phyloP scores from a whole-genome alignment of 768 basidiomycete genomes.

The Tubosaeta sp. region DNA sequence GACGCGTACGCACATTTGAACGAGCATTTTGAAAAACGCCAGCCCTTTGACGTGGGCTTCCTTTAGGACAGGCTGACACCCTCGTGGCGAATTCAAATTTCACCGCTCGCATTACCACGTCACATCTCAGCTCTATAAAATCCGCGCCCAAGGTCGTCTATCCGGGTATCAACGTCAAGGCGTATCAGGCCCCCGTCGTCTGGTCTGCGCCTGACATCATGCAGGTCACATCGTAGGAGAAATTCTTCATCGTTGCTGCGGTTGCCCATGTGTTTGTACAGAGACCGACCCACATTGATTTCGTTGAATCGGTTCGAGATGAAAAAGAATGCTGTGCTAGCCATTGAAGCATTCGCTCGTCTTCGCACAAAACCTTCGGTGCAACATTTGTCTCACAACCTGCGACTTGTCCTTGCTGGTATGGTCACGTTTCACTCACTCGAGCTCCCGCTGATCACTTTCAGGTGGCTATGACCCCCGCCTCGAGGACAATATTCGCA shows the following conservation, averaged over 20 bases:
- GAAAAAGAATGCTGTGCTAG: slow-evolving; percentile 88
- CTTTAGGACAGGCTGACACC: slow-evolving; percentile 78
- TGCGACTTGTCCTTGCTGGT: slow-evolving; percentile 82
- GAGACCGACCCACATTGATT: slow-evolving; percentile 61
- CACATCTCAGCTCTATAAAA: slow-evolving; percentile 67
- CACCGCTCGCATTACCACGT: slow-evolving; percentile 75
- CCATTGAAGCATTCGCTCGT: slow-evolving; percentile 70
- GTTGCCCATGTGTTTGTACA: slow-evolving; percentile 35
- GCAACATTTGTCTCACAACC: slow-evolving; percentile 23
- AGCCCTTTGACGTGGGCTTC: background rate
- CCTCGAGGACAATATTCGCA: slow-evolving; percentile 76
- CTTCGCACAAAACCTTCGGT: slow-evolving; percentile 34
- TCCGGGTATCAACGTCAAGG: slow-evolving; percentile 83
- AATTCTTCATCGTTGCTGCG: background rate
- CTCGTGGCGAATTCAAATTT: slow-evolving; percentile 91
- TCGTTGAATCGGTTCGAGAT: slow-evolving; percentile 93
- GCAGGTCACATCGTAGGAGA: slow-evolving; percentile 53
- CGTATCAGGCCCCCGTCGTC: slow-evolving; percentile 52
- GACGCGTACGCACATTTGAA: slow-evolving; percentile 54
- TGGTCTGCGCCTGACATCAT: slow-evolving; percentile 46
- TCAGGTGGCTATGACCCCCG: slow-evolving; percentile 89
- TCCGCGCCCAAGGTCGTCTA: slow-evolving; percentile 78
- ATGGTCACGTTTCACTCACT: slow-evolving; percentile 6
- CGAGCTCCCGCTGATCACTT: background rate
- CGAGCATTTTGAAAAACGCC: background rate